These are phyloP conservation scores for Solanum pinnatisectum DNA, from an alignment of 257 asterid species.

Conservation along the genomic window DNA sequence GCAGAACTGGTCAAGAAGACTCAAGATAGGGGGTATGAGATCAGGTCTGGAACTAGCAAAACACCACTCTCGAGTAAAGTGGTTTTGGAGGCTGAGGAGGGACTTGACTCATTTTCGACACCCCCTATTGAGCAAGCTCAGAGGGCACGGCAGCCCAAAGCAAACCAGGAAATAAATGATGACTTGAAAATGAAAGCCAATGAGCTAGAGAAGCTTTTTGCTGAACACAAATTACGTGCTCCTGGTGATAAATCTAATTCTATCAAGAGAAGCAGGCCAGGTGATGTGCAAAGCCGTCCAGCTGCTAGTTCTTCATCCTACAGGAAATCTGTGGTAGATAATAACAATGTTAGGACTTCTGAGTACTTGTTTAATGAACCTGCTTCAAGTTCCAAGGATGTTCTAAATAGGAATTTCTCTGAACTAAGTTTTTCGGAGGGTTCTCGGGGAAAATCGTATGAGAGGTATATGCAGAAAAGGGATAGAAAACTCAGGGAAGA, in stretches of 20 bases:
- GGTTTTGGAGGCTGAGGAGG: slow-evolving; percentile 32
- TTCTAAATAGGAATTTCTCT: slow-evolving; percentile 32
- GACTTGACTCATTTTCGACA: slow-evolving; percentile 38
- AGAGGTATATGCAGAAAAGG: slow-evolving; percentile 70
- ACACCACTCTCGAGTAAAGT: slow-evolving; percentile 22
- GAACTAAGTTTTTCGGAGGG: slow-evolving; percentile 48
- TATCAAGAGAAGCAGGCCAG: slow-evolving; percentile 31
- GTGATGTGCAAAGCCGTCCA: slow-evolving; percentile 30
- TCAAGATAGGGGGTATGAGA: slow-evolving; percentile 28
- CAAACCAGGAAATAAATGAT: slow-evolving; percentile 77
- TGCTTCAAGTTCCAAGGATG: slow-evolving; percentile 36
- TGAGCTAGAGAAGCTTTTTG: slow-evolving; percentile 93
- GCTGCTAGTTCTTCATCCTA: slow-evolving; percentile 19
- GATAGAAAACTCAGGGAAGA: slow-evolving; percentile 84
- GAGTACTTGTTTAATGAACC: slow-evolving; percentile 26
- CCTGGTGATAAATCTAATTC: slow-evolving; percentile 68
- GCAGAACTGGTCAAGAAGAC: slow-evolving; percentile 36
- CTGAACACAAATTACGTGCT: slow-evolving; percentile 56
- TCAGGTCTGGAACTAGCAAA: slow-evolving; percentile 26
- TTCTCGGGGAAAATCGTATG: slow-evolving; percentile 74
- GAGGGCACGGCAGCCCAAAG: slow-evolving; percentile 61
- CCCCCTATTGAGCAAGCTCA: slow-evolving; percentile 53
- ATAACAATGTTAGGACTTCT: slow-evolving; percentile 18
- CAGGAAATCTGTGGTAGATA: slow-evolving; percentile 27
- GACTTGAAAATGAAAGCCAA: slow-evolving; percentile 84